A percentile compares a stretch with the other conserved stretches of the same genome.
phyloP scores from a whole-genome alignment of 2,329 filamentous ascomycete genomes.

The Arthrobotrys megalospora region DNA sequence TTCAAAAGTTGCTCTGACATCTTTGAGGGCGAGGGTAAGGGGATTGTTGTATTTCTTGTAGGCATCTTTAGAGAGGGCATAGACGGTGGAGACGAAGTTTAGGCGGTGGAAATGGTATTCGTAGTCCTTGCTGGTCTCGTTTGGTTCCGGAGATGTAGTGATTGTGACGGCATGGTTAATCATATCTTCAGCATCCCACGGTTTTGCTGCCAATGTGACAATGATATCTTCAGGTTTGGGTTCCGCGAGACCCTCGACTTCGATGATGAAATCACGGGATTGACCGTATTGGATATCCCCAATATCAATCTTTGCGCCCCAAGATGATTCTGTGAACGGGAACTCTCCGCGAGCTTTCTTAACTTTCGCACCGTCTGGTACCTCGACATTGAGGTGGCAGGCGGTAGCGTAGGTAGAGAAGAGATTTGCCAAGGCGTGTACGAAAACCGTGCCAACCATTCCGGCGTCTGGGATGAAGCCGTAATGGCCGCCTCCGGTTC shows the following conservation, averaged over 20 bases:
- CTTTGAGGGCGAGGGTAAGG: not conserved
- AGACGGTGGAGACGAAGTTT: conserved; percentile 49
- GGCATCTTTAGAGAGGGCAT: conserved; percentile 59
- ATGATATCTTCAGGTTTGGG: conserved; percentile 46
- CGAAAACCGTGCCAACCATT: conserved; percentile 76
- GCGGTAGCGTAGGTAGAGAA: conserved; percentile 74
- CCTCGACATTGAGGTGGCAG: conserved; percentile 67
- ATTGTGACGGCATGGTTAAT: conserved; percentile 30
- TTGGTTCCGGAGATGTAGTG: conserved; percentile 43
- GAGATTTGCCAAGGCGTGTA: conserved; percentile 75
- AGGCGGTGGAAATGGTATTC: conserved; percentile 54
- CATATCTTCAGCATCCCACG: conserved; percentile 61
- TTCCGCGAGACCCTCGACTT: conserved; percentile 42
- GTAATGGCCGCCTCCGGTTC: conserved; percentile 74
- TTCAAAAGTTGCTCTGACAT: conserved; percentile 20
- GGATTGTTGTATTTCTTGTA: conserved; percentile 9
- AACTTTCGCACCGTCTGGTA: conserved; percentile 63
- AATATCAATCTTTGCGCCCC: conserved; percentile 62
- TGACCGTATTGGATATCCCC: conserved; percentile 76
- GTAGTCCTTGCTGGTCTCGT: conserved; percentile 34
- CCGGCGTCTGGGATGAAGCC: conserved; percentile 76
- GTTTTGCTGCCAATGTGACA: conserved; percentile 64
- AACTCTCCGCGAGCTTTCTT: conserved; percentile 66
- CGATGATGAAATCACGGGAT: conserved; percentile 71
- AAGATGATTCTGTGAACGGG: conserved; percentile 64